Evolutionary conservation across 306 rosid genomes (phyloP).

Genomic region (Lablab purpureus): DNA sequence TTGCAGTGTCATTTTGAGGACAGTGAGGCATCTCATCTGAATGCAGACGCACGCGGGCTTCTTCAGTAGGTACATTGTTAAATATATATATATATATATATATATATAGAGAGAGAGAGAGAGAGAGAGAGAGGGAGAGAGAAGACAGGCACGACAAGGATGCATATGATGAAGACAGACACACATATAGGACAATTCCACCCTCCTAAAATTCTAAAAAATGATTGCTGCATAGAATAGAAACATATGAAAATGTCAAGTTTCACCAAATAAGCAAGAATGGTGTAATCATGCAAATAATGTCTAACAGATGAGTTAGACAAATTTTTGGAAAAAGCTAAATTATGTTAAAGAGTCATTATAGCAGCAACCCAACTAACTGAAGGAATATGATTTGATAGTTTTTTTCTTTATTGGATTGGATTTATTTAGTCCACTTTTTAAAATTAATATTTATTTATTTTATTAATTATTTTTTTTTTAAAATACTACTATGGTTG

Average conservation of each 20-base stretch:
- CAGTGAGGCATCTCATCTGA: background rate
- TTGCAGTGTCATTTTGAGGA: background rate
- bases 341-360: background rate
- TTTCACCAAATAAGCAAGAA: background rate
- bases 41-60: conserved; percentile 1
- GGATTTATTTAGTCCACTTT: no score
- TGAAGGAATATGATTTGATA: background rate
- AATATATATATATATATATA: no score
- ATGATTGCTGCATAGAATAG: background rate
- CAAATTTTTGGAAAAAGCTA: background rate
- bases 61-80: background rate
- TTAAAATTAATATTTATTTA: no score
- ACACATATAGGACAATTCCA: background rate
- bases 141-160: background rate
- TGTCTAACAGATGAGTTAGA: background rate
- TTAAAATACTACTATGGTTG: no score
- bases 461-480: no score
- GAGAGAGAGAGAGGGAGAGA: no score
- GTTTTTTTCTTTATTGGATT: background rate
- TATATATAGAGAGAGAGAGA: no score
- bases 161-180: background rate
- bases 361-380: background rate
- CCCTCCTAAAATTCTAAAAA: background rate
- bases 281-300: conserved; percentile 7
- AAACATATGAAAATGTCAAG: background rate